phyloP scores from a whole-genome alignment of 345 rosid species.

The Eucalyptus erythrocorys region DNA sequence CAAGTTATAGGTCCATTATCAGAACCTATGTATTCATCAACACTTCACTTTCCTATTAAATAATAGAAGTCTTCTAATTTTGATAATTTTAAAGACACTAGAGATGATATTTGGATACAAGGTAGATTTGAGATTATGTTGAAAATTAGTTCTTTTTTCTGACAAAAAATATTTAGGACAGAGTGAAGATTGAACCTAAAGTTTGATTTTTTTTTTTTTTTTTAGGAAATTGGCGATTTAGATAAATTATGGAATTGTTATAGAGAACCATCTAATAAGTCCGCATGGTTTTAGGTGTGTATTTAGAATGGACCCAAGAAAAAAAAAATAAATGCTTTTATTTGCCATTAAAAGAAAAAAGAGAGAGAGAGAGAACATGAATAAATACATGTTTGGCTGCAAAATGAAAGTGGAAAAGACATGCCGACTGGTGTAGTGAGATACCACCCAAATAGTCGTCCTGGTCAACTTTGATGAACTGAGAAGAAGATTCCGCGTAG shows the following conservation, averaged over 20 bases:
- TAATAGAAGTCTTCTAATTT: neutral
- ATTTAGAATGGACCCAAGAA: neutral
- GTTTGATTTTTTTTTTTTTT: neutral
- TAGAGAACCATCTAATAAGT: neutral
- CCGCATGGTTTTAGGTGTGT: neutral
- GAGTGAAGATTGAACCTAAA: neutral
- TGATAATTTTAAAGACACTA: neutral
- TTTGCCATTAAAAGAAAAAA: neutral
- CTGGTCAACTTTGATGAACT: neutral
- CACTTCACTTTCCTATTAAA: neutral
- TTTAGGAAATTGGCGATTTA: neutral
- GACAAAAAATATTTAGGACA: neutral
- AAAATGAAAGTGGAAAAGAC: neutral
- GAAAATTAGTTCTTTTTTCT: neutral
- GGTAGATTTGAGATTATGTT: neutral
- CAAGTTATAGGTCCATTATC: neutral
- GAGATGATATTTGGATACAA: neutral
- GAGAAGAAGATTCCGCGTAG: neutral
- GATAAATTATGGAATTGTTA: neutral
- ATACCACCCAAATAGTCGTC: neutral
- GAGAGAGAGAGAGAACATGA: neutral
- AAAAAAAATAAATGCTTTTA: neutral
- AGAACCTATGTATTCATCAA: fast-evolving
- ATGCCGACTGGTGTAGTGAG: neutral
- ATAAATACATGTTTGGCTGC: neutral